A percentile compares a stretch with the other conserved stretches of the same genome.
These are phyloP conservation scores for Apiotrichum veenhuisii DNA, from an alignment of 1,284 basidiomycete species.

Conservation along the genomic window DNA sequence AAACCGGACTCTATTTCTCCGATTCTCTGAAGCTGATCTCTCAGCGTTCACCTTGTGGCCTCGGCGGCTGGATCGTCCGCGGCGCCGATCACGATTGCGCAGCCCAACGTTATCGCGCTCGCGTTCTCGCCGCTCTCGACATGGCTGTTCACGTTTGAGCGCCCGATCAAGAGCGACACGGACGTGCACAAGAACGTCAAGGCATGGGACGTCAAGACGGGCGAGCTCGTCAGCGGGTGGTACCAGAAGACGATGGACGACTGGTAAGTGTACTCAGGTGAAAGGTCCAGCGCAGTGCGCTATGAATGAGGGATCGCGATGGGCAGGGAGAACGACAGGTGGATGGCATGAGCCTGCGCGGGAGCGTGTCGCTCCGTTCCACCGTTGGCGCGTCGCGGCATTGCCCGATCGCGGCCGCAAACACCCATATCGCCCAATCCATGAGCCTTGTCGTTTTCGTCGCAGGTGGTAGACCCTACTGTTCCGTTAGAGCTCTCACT, in stretches of 20 bases:
- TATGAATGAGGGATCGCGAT: no score
- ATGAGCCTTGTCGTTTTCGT: no score
- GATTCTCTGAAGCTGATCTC: conserved; percentile 15
- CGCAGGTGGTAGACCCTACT: no score
- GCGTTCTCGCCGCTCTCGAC: conserved; percentile 89
- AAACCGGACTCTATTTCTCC: no score
- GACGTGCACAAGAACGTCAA: conserved; percentile 49
- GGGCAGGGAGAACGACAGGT: no score
- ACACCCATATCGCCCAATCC: no score
- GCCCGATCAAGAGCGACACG: conserved; percentile 53
- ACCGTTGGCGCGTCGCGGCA: no score
- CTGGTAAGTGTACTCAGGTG: conserved; percentile 45
- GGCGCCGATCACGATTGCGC: conserved; percentile 27
- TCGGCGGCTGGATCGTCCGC: conserved; percentile 30
- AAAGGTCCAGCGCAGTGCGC: no score
- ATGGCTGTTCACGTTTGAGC: conserved; percentile 91
- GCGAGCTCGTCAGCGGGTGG: conserved; percentile 45
- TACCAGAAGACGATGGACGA: conserved; percentile 46
- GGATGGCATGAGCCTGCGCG: no score
- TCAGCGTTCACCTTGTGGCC: conserved; percentile 38
- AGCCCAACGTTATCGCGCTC: conserved; percentile 75
- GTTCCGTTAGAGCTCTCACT: no score
- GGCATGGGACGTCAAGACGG: conserved; percentile 41
- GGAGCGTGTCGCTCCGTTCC: no score
- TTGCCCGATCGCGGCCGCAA: no score